These are phyloP conservation scores for Amauroascus verrucosus DNA, from an alignment of 2,329 filamentous ascomycete species.

Conservation along the genomic window DNA sequence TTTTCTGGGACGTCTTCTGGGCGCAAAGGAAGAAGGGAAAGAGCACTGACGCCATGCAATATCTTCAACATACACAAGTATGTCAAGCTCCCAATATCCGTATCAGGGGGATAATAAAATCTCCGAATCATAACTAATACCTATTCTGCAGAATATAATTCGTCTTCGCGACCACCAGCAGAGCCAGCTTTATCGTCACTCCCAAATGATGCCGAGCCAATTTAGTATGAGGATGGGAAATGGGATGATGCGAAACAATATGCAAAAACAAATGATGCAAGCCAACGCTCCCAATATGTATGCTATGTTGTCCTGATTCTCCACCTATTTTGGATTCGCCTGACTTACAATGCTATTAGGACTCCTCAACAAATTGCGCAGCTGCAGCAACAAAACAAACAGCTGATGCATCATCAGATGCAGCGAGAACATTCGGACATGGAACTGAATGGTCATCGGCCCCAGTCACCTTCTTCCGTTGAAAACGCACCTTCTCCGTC, in stretches of 20 bases:
- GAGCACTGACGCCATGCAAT: conserved; percentile 57
- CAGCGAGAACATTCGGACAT: conserved; percentile 77
- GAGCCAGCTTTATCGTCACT: conserved; percentile 64
- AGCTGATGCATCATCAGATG: conserved; percentile 68
- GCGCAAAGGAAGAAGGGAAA: conserved; percentile 64
- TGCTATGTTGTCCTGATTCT: conserved; percentile 16
- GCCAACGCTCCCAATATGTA: conserved; percentile 49
- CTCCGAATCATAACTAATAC: conserved; percentile 15
- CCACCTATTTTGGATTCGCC: conserved; percentile 3
- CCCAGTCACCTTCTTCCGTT: conserved; percentile 68
- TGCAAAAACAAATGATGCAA: conserved; percentile 66
- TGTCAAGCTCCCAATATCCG: neutral
- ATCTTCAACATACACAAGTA: conserved; percentile 75
- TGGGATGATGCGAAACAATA: conserved; percentile 32
- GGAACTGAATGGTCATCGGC: conserved; percentile 71
- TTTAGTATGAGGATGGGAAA: conserved; percentile 52
- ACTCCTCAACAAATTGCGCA: conserved; percentile 58
- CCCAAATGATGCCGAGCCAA: conserved; percentile 50
- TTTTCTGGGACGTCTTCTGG: conserved; percentile 94
- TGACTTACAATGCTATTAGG: conserved; percentile 29
- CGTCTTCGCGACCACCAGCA: conserved; percentile 65
- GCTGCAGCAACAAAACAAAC: conserved; percentile 40
- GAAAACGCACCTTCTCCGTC: conserved; percentile 88
- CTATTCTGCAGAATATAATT: conserved; percentile 45
- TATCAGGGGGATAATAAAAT: neutral